Evolutionary conservation across 1,139 yeast genomes (phyloP).

Genomic region (Yamadazyma oceani): DNA sequence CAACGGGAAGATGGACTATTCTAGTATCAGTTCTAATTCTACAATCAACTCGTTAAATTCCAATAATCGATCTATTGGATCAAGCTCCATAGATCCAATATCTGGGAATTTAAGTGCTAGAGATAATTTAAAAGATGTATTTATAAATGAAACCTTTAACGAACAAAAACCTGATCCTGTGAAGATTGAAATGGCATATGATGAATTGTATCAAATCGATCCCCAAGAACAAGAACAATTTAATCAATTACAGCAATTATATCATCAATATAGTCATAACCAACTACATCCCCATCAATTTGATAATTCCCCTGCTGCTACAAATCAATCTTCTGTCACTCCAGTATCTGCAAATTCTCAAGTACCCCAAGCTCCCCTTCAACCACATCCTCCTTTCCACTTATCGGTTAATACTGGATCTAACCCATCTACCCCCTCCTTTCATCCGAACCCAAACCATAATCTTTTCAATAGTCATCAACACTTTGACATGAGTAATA

Average conservation of each 20-base stretch:
- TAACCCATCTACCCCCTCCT: constrained; percentile 1
- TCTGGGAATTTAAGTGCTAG: constrained; percentile 17
- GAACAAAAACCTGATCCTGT: background rate
- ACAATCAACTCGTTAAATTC: constrained; percentile 1
- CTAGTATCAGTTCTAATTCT: constrained; percentile 5
- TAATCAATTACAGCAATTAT: constrained; percentile 2
- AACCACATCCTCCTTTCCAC: background rate
- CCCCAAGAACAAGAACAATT: constrained; percentile 3
- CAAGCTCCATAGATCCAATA: constrained; percentile 16
- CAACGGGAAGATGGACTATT: background rate
- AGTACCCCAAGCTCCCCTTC: background rate
- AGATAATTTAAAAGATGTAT: constrained; percentile 20
- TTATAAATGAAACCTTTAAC: constrained; percentile 13
- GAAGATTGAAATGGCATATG: constrained; percentile 1
- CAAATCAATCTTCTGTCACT: background rate
- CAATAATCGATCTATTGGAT: constrained; percentile 14
- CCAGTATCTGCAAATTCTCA: constrained; percentile 1
- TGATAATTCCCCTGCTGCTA: constrained; percentile 1
- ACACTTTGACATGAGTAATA: background rate
- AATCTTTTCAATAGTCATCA: background rate
- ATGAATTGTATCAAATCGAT: constrained; percentile 1
- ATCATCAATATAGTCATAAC: background rate
- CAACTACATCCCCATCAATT: constrained; percentile 1
- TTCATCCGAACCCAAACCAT: background rate
- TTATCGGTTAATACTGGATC: constrained; percentile 6